Base-by-base conservation (phyloP, 352 stramenopile genomes). In the Phytopythium montanum region DNA sequence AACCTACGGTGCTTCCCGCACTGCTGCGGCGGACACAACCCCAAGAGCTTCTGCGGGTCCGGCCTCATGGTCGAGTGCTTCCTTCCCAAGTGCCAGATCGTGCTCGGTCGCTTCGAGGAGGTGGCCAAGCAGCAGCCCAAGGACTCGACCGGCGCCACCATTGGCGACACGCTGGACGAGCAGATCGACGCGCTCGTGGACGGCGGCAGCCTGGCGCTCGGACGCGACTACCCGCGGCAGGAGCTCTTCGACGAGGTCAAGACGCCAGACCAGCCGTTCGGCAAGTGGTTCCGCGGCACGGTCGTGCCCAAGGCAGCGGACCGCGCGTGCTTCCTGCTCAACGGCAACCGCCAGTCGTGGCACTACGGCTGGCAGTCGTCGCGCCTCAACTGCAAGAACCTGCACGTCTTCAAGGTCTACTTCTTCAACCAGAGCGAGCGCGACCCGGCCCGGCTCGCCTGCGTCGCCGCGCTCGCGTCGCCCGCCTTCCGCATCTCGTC, bases 311-410 rank as follows among this genome's bases (percentile, higher is more conserved):
- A 68, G 60, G 64, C 55, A n/a, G 48, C 19, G 26, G 58, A 60
- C 53, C 60, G 66, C 28, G 70, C 66, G 23, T 76, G 75, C 55
- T 94, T 94, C 65, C 64, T 90, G 50, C 69, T 94, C 54, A 94
- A 94, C 62, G 85, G 85, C 34, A 91, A 94, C 64, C 85, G 85
- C 42, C 81, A 91, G 65, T 94, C 81, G 52, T 94, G 85, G 85
- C 85, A 94, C 65, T 94, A 94, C 55, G 85, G 85, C 16, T 94
- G 85, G 85, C 81, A 89, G 53, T 94, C 85, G 5, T 94, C 85
- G 28, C 73, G 85, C 2, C 73, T 94, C 19, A 94, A 94, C 60
- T 91, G 81, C 70, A 91, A 94, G 62, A 90, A 91, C 46, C 60
- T 90, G 56, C 85, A 94, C 66, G 81, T 89, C 13, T 94, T 94